These are phyloP conservation scores for Apiospora marii DNA, from an alignment of 2,329 filamentous ascomycete genomes.

Conservation along the genomic window DNA sequence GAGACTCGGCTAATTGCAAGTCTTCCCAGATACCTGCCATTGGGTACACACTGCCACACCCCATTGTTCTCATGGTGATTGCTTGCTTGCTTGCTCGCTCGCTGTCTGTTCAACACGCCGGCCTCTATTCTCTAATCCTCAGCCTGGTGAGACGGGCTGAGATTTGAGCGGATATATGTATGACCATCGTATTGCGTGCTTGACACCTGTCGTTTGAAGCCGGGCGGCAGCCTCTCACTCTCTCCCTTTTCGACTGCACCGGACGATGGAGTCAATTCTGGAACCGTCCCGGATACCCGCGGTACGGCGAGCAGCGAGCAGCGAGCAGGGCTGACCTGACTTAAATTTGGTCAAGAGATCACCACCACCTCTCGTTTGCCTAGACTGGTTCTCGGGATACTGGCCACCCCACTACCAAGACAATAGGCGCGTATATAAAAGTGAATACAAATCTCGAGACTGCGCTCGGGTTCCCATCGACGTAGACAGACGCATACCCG, in stretches of 20 bases:
- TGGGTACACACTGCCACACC: not conserved
- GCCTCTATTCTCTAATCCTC: not conserved
- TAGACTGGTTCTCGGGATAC: not conserved
- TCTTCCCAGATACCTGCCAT: not conserved
- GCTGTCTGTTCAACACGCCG: not conserved
- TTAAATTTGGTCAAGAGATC: slow-evolving; percentile 10
- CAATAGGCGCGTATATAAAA: not conserved
- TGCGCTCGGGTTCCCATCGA: not conserved
- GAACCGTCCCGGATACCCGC: slow-evolving; percentile 15
- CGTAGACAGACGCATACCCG: not conserved
- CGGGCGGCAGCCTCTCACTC: not conserved
- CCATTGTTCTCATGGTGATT: not conserved
- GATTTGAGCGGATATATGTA: not conserved
- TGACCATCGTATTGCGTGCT: not conserved
- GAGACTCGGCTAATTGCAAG: slow-evolving; percentile 17
- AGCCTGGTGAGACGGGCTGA: not conserved
- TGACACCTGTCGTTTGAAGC: slow-evolving; percentile 7
- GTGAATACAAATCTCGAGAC: not conserved
- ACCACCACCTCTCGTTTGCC: not conserved
- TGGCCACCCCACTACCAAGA: slow-evolving; percentile 10
- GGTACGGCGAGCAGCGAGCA: not conserved
- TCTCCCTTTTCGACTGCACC: not conserved
- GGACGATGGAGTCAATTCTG: slow-evolving; percentile 11
- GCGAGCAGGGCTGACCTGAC: slow-evolving; percentile 17
- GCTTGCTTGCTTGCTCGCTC: not conserved